These are phyloP conservation scores for Perilla frutescens DNA, from an alignment of 257 asterid species.

Conservation along the genomic window DNA sequence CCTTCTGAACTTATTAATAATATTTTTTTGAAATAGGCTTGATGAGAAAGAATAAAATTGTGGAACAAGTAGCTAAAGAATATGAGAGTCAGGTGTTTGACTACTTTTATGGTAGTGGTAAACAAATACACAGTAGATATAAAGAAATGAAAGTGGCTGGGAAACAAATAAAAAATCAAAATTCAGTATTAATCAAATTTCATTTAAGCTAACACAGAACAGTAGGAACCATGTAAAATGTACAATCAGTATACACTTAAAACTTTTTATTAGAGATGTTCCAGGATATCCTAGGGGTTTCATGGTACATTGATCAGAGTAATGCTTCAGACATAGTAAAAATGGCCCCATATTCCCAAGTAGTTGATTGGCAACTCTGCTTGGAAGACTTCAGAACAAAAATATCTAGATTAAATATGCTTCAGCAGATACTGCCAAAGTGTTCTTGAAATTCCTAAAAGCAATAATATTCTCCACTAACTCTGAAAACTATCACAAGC, in stretches of 20 bases:
- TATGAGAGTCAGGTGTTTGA: background rate
- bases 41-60: background rate
- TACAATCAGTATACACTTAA: too few species aligned
- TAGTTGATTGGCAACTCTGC: slow-evolving; percentile 19
- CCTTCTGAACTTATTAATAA: slow-evolving; percentile 6
- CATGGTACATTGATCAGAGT: background rate
- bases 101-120: background rate
- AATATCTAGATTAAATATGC: background rate
- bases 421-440: slow-evolving; percentile 6
- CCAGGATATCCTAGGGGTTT: background rate
- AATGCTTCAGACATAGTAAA: background rate
- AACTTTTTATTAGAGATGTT: too few species aligned
- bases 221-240: too few species aligned
- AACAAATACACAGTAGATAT: background rate
- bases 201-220: too few species aligned
- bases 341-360: slow-evolving; percentile 16
- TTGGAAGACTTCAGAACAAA: background rate
- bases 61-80: background rate
- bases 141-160: background rate
- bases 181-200: too few species aligned
- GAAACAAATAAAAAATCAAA: background rate
- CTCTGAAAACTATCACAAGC: slow-evolving; percentile 12
- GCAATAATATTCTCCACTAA: background rate
- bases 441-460: slow-evolving; percentile 7
- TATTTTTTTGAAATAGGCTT: background rate